Conservation (phyloP, 306 rosid genomes). For the Phaseolus lunatus region DNA sequence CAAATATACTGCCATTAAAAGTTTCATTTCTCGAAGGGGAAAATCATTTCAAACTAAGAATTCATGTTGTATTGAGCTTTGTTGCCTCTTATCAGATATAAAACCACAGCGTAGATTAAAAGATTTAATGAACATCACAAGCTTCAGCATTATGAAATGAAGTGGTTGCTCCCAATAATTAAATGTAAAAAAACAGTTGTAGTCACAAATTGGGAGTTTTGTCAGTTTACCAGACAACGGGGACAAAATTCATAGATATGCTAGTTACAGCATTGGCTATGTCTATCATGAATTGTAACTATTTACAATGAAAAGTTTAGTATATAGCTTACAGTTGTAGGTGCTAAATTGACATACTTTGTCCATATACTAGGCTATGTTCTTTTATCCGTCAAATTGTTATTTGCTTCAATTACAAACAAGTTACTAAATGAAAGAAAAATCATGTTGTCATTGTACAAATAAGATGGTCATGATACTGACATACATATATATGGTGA, state of each 20-base stretch:
- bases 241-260: slow-evolving; percentile 22
- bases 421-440: slow-evolving; percentile 10
- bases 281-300: not conserved
- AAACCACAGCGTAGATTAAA: slow-evolving; percentile 4
- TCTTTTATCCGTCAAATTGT: slow-evolving; percentile 1
- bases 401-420: slow-evolving; percentile 15
- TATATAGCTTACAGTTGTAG: not conserved
- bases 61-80: slow-evolving; percentile 11
- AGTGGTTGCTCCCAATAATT: slow-evolving; percentile 19
- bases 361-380: not conserved
- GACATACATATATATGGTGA: not conserved
- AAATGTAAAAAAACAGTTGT: slow-evolving; percentile 13
- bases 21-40: not conserved
- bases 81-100: slow-evolving; percentile 30
- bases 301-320: not conserved
- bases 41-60: slow-evolving; percentile 19
- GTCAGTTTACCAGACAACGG: not conserved
- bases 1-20: not conserved
- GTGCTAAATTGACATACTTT: slow-evolving; percentile 16
- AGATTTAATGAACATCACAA: not conserved
- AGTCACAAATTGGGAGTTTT: slow-evolving; percentile 6
- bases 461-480: not conserved
- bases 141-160: slow-evolving; percentile 38
- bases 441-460: not conserved
- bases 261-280: not conserved